Conservation (phyloP, 2,329 filamentous ascomycete genomes). For the Paracoccidioides brasiliensis region DNA sequence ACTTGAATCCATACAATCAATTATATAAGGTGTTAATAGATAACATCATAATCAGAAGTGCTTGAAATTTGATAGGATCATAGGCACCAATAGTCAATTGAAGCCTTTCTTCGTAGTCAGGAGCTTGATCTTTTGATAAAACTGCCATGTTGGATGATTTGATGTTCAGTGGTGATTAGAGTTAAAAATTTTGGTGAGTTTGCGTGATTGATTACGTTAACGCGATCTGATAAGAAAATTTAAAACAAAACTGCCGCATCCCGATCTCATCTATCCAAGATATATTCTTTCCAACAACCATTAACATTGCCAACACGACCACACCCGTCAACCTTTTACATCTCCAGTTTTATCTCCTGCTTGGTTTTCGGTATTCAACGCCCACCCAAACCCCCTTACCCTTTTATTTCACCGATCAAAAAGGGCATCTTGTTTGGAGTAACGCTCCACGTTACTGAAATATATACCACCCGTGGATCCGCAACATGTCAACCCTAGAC, state of each 20-base stretch:
- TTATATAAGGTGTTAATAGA: too few species aligned
- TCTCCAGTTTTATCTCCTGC: neutral
- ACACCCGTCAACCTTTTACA: neutral
- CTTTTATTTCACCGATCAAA: neutral
- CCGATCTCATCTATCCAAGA: neutral
- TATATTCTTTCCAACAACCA: neutral
- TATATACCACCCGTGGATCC: neutral
- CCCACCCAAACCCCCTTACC: neutral
- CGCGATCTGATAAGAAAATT: neutral
- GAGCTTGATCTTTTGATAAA: too few species aligned
- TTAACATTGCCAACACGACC: neutral
- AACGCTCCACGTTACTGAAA: neutral
- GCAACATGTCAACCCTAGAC: constrained; percentile 58
- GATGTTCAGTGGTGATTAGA: neutral
- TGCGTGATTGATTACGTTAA: too few species aligned
- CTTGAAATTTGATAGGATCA: too few species aligned
- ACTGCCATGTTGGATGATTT: too few species aligned
- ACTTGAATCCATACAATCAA: too few species aligned
- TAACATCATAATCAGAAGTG: too few species aligned
- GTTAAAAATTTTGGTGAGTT: neutral
- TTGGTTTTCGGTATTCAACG: neutral
- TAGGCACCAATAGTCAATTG: too few species aligned
- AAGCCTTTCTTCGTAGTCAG: too few species aligned
- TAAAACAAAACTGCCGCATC: neutral
- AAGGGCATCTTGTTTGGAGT: neutral